Percentiles rank a stretch among this genome's conserved stretches.
Evolutionary conservation across 75 land plant genomes (phyloP).

Genomic region (Pinus albicaulis): DNA sequence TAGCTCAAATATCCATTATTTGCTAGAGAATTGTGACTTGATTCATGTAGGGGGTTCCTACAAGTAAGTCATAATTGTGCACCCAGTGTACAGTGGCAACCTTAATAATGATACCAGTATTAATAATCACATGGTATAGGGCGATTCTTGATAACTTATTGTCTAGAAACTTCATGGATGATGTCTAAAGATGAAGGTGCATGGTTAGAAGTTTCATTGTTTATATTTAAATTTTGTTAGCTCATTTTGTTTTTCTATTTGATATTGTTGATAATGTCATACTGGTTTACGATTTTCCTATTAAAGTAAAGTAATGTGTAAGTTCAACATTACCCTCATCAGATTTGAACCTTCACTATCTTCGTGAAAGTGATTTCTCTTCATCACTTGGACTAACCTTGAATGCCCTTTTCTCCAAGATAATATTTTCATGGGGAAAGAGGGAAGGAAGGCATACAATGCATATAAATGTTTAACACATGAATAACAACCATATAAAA

Average conservation of each 20-base stretch:
- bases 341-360: not conserved
- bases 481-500: not conserved
- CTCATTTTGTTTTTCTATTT: not conserved
- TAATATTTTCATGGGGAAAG: not conserved
- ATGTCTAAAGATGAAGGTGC: not conserved
- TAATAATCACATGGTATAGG: too few species aligned
- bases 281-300: not conserved
- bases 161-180: slow-evolving; percentile 18
- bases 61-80: too few species aligned
- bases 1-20: too few species aligned
- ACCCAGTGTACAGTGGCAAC: too few species aligned
- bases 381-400: not conserved
- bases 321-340: not conserved
- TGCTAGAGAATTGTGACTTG: too few species aligned
- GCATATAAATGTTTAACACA: not conserved
- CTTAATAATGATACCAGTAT: too few species aligned
- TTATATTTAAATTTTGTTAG: not conserved
- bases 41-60: too few species aligned
- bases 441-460: not conserved
- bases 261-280: not conserved
- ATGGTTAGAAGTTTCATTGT: not conserved
- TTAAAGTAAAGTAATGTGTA: not conserved
- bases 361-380: not conserved
- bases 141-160: slow-evolving; percentile 26
- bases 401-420: not conserved